Base-by-base conservation (phyloP, 495 filamentous ascomycete species). In the Collariella sp. region DNA sequence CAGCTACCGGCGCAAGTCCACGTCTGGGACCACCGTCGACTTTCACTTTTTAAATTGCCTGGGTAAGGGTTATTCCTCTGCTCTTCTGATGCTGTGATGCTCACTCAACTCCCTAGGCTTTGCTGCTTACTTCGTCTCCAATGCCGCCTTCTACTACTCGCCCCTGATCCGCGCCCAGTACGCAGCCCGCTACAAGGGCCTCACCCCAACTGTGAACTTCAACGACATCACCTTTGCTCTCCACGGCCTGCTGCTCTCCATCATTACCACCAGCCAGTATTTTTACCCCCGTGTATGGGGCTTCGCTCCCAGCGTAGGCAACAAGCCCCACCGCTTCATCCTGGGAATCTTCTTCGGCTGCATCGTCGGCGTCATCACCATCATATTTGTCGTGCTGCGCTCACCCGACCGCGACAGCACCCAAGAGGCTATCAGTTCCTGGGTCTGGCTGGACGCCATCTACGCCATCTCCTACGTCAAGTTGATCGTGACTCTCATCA, bases 151-250 rank as follows among this genome's bases (percentile, higher is more conserved):
- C 59, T 81, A 91, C 44, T 93, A 81, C 62, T 95, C 88, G 7
- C 77, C 86, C 1, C 63, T 82, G 6, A 86, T 98, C 45, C 83
- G 85, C 11, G 65, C 72, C 9, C 85, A 98, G 66, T 98, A 98
- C 72, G 89, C 88, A 7, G 76, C 77, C n/a, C 81, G 94, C 29
- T 79, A 97, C 62, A 62, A 75, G 13, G 77, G 82, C 0, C 78
- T 84, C 13, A 81, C 85, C 29, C 86, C 91, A 1, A 95, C 90
- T 0, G 91, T 96, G 23, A 81, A 84, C 29, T 81, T 86, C 67
- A 98, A 97, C 64, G 93, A 98, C 67, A 74, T 98, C 22, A 83
- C 83, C 2, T 98, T 96, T 64, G 88, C 88, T 2, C 62, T 65
- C 4, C 91, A 96, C 67, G 91, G 86, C 18, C 71, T 87, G 12